Conservation (phyloP, 352 stramenopile species). For the Pilasporangium apinafurcum region DNA sequence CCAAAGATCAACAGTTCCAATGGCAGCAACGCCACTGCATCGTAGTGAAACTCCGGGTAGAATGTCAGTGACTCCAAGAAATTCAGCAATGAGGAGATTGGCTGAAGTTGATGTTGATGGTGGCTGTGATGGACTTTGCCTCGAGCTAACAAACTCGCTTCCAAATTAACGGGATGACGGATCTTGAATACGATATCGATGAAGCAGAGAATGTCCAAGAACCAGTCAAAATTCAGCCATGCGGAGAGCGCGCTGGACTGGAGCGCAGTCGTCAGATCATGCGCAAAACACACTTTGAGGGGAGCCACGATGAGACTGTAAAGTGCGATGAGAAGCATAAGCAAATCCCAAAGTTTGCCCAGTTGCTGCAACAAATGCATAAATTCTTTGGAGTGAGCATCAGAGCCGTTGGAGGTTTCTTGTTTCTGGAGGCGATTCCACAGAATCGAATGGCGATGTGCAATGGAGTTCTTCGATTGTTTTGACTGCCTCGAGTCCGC, state of each 20-base stretch:
- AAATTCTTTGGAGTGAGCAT: conserved; percentile 28
- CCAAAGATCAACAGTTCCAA: conserved; percentile 31
- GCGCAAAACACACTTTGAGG: conserved; percentile 53
- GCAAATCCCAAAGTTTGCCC: conserved; percentile 37
- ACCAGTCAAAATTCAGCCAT: conserved; percentile 48
- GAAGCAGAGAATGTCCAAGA: conserved; percentile 42
- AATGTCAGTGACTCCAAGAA: not conserved
- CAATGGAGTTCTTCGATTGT: conserved; percentile 1
- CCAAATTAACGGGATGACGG: conserved; percentile 6
- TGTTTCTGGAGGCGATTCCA: conserved; percentile 5
- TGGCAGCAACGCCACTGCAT: conserved; percentile 38
- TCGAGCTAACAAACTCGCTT: conserved; percentile 1
- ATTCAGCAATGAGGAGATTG: not conserved
- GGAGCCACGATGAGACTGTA: conserved; percentile 39
- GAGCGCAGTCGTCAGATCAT: conserved; percentile 35
- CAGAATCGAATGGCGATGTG: conserved; percentile 4
- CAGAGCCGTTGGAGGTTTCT: not conserved
- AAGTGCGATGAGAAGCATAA: conserved; percentile 32
- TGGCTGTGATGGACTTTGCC: no score
- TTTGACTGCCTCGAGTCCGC: no score
- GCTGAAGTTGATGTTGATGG: no score
- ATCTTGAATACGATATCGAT: conserved; percentile 38
- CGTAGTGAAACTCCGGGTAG: conserved; percentile 24
- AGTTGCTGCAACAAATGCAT: conserved; percentile 22
- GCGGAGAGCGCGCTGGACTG: conserved; percentile 10